Base-by-base conservation (phyloP, 305 asterid species). In the Solanum chacoense region DNA sequence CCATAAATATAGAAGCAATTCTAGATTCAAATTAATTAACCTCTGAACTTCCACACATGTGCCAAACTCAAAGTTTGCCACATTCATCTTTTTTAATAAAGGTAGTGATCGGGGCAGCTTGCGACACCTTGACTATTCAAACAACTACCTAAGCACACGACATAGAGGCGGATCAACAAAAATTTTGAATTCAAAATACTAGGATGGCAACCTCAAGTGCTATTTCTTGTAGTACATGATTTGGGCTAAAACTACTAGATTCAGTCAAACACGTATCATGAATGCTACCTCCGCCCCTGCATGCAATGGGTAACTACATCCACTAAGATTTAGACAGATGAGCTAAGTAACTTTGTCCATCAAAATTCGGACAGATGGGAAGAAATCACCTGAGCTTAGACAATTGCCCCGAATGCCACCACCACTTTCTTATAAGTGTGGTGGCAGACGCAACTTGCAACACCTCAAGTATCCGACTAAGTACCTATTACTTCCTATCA, bases 11-110 rank as follows among this genome's bases (percentile, higher is more conserved):
- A 26, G 69, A 80, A 80, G n/a, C 36, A 42, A 45, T 80, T 42
- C 16, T 42, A 81, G 72, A 77, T 71, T 79, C 11, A 71, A 45
- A 81, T 69, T 85, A 32, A 79, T 83, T 38, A 12, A 77, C 89
- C 80, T 63, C 72, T 65, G 50, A 63, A 16, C 73, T 34, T 78
- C 85, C 38, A 77, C 88, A 74, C 85, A 87, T 59, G 91, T 67
- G 50, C 84, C 24, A 80, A n/a, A 85, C 55, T 38, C 55, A 81
- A 85, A 77, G 75, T 69, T 24, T 90, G 81, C 38, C 89, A 84
- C 67, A 40, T 45, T 5, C 86, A 29, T 18, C 20, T 18, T 79
- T 40, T 35, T 24, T 34, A 67, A 14, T 40, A 42, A 40, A 18
- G 6, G 16, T 14, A 4, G 85, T 31, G 79, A 31, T 20, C 38